Percentiles rank a stretch among this genome's conserved stretches.
These are phyloP conservation scores for Fusarium palustre DNA, from an alignment of 2,329 filamentous ascomycete species.

Conservation along the genomic window DNA sequence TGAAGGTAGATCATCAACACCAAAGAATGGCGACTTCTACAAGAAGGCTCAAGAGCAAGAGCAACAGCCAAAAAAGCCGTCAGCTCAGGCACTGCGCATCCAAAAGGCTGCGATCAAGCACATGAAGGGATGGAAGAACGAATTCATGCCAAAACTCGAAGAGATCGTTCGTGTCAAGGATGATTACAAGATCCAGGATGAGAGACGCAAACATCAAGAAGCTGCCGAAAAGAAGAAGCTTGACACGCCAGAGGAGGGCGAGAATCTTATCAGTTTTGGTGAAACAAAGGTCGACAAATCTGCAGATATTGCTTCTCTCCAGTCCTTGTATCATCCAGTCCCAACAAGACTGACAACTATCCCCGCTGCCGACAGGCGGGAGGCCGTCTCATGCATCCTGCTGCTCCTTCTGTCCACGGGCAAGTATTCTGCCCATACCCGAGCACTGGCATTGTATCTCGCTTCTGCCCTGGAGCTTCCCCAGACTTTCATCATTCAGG, in stretches of 20 bases:
- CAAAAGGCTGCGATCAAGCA: slow-evolving; percentile 70
- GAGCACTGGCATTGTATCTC: slow-evolving; percentile 75
- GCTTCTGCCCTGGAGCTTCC: slow-evolving; percentile 74
- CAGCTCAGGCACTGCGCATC: slow-evolving; percentile 50
- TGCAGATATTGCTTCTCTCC: slow-evolving; percentile 59
- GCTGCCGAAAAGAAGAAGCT: slow-evolving; percentile 54
- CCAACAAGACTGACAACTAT: slow-evolving; percentile 68
- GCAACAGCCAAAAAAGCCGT: slow-evolving; percentile 32
- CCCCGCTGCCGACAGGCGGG: slow-evolving; percentile 66
- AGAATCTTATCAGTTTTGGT: slow-evolving; percentile 58
- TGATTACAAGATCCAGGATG: slow-evolving; percentile 59
- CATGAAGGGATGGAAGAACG: slow-evolving; percentile 81
- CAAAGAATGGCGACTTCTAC: slow-evolving; percentile 19
- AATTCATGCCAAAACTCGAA: slow-evolving; percentile 76
- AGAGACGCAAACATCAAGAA: slow-evolving; percentile 60
- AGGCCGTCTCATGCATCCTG: slow-evolving; percentile 76
- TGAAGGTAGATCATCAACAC: slow-evolving; percentile 7
- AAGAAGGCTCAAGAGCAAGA: slow-evolving; percentile 28
- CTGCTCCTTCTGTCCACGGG: slow-evolving; percentile 78
- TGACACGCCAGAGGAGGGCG: slow-evolving; percentile 52
- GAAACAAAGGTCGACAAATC: slow-evolving; percentile 49
- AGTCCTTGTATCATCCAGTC: slow-evolving; percentile 65
- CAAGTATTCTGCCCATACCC: slow-evolving; percentile 79
- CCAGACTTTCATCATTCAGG: slow-evolving; percentile 69
- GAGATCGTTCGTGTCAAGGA: slow-evolving; percentile 71